Evolutionary conservation across 345 rosid genomes (phyloP).

Genomic region (Euphorbia tirucalli): DNA sequence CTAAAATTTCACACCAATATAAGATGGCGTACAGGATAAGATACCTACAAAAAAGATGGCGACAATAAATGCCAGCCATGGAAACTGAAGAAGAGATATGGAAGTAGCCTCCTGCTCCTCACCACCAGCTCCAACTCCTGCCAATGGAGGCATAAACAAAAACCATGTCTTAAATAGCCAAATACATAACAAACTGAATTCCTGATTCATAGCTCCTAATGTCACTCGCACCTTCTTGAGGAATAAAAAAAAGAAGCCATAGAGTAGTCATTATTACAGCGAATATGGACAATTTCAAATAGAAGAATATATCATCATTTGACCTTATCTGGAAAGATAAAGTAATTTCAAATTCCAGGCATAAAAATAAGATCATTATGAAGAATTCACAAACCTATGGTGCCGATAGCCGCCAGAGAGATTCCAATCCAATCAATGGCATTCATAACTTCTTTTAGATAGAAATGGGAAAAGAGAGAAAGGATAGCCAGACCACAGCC

Average conservation of each 20-base stretch:
- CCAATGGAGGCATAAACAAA: constrained; percentile 17
- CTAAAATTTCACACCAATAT: background rate
- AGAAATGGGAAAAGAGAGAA: constrained; percentile 88
- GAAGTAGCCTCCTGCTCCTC: constrained; percentile 77
- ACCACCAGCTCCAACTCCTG: constrained; percentile 98
- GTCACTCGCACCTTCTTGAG: background rate
- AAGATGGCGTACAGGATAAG: constrained; percentile 46
- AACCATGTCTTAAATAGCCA: background rate
- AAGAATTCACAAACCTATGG: constrained; percentile 65
- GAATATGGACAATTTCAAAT: background rate
- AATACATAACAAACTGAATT: background rate
- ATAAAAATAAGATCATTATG: background rate
- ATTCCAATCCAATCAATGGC: constrained; percentile 93
- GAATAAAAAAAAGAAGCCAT: no score
- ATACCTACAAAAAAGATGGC: constrained; percentile 98
- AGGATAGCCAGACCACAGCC: constrained; percentile 97
- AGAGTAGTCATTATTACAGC: no score
- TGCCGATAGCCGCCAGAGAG: constrained; percentile 89
- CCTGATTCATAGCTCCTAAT: background rate
- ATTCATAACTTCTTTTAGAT: constrained; percentile 91
- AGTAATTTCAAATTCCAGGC: background rate
- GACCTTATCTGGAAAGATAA: background rate
- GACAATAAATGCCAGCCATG: constrained; percentile 71
- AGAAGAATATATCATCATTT: background rate
- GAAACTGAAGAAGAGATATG: constrained; percentile 72